A percentile compares a stretch with the other conserved stretches of the same genome.
These are phyloP conservation scores for Cadophora sp. DNA, from an alignment of 2,329 filamentous ascomycete species.

Conservation along the genomic window DNA sequence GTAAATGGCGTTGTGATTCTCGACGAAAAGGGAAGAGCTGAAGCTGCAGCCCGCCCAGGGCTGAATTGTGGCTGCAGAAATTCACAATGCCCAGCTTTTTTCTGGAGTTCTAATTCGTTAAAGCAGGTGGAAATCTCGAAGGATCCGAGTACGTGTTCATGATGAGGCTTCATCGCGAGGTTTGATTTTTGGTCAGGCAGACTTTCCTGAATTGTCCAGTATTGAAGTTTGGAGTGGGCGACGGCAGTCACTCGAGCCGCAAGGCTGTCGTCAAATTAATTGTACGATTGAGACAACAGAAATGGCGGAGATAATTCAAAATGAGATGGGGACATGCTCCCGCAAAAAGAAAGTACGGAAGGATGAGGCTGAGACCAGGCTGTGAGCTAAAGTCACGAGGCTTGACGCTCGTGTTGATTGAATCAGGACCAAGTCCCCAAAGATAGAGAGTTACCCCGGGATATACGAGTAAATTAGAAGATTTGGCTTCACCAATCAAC, in stretches of 20 bases:
- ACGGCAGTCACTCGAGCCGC: not conserved
- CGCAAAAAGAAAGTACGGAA: not conserved
- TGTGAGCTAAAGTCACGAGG: not conserved
- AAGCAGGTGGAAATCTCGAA: not conserved
- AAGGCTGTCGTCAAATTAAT: not conserved
- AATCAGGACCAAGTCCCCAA: no score
- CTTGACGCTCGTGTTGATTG: no score
- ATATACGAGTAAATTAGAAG: no score
- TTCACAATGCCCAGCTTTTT: not conserved
- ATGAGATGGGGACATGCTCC: not conserved
- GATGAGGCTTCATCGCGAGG: no score
- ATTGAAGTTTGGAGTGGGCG: not conserved
- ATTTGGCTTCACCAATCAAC: no score
- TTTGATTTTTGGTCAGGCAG: not conserved
- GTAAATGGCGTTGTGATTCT: slow-evolving; percentile 4
- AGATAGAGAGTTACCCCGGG: no score
- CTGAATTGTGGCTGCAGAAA: slow-evolving; percentile 5
- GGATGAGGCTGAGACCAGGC: not conserved
- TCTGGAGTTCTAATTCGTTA: not conserved
- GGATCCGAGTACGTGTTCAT: not conserved
- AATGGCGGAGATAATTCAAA: not conserved
- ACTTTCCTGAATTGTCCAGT: not conserved
- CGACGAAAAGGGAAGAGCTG: slow-evolving; percentile 5
- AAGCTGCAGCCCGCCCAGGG: not conserved
- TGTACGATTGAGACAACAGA: not conserved